Evolutionary conservation across 208 protist species (phyloP).

Genomic region (Acanthamoeba castellanii): DNA sequence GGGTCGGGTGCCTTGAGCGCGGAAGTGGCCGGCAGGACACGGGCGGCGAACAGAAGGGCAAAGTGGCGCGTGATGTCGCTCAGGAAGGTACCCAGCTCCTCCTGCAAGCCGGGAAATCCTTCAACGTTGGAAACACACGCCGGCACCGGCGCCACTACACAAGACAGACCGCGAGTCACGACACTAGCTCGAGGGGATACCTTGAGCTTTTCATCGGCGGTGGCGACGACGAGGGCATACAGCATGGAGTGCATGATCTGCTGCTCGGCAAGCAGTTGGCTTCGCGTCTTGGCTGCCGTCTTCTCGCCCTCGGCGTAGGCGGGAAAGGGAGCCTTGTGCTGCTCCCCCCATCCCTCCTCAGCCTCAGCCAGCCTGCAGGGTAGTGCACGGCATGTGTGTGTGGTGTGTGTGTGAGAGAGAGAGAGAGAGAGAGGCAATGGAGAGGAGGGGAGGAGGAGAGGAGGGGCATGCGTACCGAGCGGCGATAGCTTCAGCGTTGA

Average conservation of each 20-base stretch:
- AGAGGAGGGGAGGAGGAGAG: no score
- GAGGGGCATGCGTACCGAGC: not conserved
- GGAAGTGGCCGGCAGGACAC: not conserved
- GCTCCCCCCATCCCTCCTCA: not conserved
- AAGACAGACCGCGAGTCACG: not conserved
- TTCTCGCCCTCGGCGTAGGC: not conserved
- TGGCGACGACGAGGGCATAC: not conserved
- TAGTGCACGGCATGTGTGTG: no score
- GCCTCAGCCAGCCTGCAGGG: not conserved
- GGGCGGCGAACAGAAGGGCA: slow-evolving; percentile 58
- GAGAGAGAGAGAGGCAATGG: not conserved
- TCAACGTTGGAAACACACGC: no score
- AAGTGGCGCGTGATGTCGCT: slow-evolving; percentile 41
- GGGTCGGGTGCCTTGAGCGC: not conserved
- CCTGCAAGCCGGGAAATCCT: slow-evolving; percentile 45
- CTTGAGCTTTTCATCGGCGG: not conserved
- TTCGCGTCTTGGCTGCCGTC: not conserved
- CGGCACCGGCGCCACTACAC: not conserved
- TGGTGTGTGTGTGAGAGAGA: not conserved
- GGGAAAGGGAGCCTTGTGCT: not conserved
- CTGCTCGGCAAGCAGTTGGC: slow-evolving; percentile 27
- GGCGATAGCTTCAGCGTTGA: not conserved
- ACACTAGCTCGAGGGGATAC: no score
- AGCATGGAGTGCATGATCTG: slow-evolving; percentile 16
- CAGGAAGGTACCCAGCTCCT: not conserved